Evolutionary conservation across 1,139 yeast species (phyloP), one percentile per base, ranked within the genome.

Genomic region (Debaryomycetaceae sp.): DNA sequence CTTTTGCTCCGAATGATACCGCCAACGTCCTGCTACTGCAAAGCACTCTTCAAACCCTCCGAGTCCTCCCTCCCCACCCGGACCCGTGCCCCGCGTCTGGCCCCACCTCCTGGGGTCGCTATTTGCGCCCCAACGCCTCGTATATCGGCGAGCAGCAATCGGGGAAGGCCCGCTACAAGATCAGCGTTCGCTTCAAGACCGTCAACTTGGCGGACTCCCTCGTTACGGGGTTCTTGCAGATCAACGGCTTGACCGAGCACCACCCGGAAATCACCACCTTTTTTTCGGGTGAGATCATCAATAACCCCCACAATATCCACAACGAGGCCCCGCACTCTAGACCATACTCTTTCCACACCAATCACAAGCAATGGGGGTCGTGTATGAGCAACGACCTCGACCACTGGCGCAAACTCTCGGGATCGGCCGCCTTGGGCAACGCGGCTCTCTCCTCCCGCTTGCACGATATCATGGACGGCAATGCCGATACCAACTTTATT

Each of bases 221-320:
- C 27, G 51, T 86, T 14, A 73, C 86, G 21, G 97, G 96, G 4
- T 80, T 77, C 41, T 59, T 87, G 29, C 77, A 78, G 35, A 87
- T 87, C 33, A 68, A 76, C 34, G 94, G 94, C 3, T 62, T 87
- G 29, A 83, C 95, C 0, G 77, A 72, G 33, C 67, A 73, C 27
- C 73, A 80, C 39, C 87, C 93, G 1, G 77, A 77, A 38, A 76
- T 87, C 37, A 73, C 83, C 11, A 87, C 96, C 0, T 86, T 78
- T 47, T 87, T 87, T 56, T 83, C 77, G 42, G 92, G 87, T 4
- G 95, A 82, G 47, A 80, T 86, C 37, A 73, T 86, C 25, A 80
- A 85, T 38, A 37, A 77, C 66, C 51, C 73, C 43, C 20, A 18
- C 10, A n/a, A n/a, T n/a, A n/a, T n/a, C n/a, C n/a, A n/a, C n/a